Evolutionary conservation across 192 early-diverging fungal species (phyloP).

Genomic region (Mortierella claussenii): DNA sequence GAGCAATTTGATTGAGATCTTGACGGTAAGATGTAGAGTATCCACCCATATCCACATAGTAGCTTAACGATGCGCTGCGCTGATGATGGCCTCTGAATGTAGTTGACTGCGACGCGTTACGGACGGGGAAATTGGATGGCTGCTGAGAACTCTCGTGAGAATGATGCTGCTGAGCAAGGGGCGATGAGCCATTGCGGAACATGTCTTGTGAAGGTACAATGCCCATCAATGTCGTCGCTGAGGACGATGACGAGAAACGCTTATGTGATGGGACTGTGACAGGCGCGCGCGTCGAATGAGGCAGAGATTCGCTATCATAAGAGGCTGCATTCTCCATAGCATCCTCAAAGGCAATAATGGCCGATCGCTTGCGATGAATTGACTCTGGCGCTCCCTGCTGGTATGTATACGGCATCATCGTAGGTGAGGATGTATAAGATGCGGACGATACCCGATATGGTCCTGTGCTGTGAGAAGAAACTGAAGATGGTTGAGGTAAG

Average conservation of each 20-base stretch:
- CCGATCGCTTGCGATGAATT: conserved; percentile 42
- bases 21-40: conserved; percentile 22
- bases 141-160: conserved; percentile 9
- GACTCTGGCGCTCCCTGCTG: conserved; percentile 15
- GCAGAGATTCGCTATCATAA: conserved; percentile 1
- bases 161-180: conserved; percentile 7
- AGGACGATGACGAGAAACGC: conserved; percentile 42
- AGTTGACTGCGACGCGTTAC: conserved; percentile 13
- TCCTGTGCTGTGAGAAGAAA: not conserved
- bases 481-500: not conserved
- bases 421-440: conserved; percentile 14
- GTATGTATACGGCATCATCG: not conserved
- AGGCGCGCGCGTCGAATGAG: not conserved
- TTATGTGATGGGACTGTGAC: conserved; percentile 24
- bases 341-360: conserved; percentile 42
- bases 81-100: conserved; percentile 33
- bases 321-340: conserved; percentile 15
- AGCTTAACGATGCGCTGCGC: conserved; percentile 40
- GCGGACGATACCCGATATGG: not conserved
- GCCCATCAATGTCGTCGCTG: conserved; percentile 18
- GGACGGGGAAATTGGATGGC: not conserved
- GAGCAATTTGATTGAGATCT: not conserved
- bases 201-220: conserved; percentile 8
- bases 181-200: conserved; percentile 16
- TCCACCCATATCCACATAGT: conserved; percentile 26